These are phyloP conservation scores for Cytospora leucostoma DNA, from an alignment of 2,329 filamentous ascomycete genomes.

Conservation along the genomic window DNA sequence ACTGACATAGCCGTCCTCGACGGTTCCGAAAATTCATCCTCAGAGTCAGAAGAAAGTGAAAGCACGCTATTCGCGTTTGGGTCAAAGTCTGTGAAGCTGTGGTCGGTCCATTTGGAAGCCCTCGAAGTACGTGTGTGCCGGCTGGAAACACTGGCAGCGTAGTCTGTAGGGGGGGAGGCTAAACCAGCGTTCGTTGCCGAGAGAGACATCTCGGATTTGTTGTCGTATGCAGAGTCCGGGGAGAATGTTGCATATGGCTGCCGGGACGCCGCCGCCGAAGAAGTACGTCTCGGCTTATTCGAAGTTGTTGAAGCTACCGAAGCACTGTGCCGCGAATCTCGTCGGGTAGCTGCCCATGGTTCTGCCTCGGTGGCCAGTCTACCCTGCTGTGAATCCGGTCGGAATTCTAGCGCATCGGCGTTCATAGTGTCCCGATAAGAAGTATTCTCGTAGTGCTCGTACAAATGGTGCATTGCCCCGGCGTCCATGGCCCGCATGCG, in stretches of 20 bases:
- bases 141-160: slow-evolving; percentile 55
- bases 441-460: slow-evolving; percentile 61
- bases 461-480: slow-evolving; percentile 51
- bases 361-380: slow-evolving; percentile 4
- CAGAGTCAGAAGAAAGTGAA: slow-evolving; percentile 60
- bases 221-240: slow-evolving; percentile 34
- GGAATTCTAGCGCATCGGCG: slow-evolving; percentile 28
- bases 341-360: background rate
- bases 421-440: slow-evolving; percentile 48
- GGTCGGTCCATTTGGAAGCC: slow-evolving; percentile 51
- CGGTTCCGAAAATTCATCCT: slow-evolving; percentile 44
- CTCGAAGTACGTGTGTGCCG: slow-evolving; percentile 57
- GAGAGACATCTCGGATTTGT: slow-evolving; percentile 33
- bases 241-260: slow-evolving; percentile 14
- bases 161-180: slow-evolving; percentile 41
- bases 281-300: slow-evolving; percentile 19
- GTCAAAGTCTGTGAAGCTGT: slow-evolving; percentile 52
- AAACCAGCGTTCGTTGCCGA: slow-evolving; percentile 34
- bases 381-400: slow-evolving; percentile 4
- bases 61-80: slow-evolving; percentile 57
- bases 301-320: background rate
- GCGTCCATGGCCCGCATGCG: slow-evolving; percentile 33
- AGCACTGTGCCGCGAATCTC: slow-evolving; percentile 16
- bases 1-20: slow-evolving; percentile 39
- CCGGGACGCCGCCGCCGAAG: slow-evolving; percentile 17